Evolutionary conservation across 495 filamentous ascomycete genomes (phyloP), one percentile per base, ranked within the genome.

Genomic region (Corynascus novoguineensis): DNA sequence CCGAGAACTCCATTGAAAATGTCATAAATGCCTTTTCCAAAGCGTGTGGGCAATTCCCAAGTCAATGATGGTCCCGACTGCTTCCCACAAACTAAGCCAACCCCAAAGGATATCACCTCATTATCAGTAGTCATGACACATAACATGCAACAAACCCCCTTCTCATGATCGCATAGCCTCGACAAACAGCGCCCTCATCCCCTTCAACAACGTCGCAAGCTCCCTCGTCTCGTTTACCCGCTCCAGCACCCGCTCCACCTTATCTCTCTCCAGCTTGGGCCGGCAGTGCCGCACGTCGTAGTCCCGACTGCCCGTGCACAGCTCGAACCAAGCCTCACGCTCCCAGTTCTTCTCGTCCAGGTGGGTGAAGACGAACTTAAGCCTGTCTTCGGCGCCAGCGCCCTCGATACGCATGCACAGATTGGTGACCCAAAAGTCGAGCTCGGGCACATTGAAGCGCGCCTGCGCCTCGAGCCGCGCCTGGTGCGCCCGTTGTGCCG

Each of bases 341-440:
- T 88, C 88, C 88, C 90, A 93, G 63, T 93, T 85, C 60, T 83
- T 80, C 73, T 96, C 92, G 66, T 87, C 81, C 28, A 96, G 71
- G 70, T 95, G 87, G n/a, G 81, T 90, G 67, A 87, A 98, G 5
- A 91, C 81, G 75, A 98, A 95, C 71, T 92, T 95, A 59, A 98
- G 75, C 35, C 88, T 78, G 71, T 97, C 92, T 52, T 87, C 84
- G 49, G 80, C 78, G 0, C 92, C 92, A 0, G 87, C 87, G 4
- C 93, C 93, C 68, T 97, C 92, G 67, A 98, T 92, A 49, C 86
- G 77, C 74, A 97, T 64, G 56, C 92, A 87, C 58, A 98, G 75
- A 68, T 90, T 90, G 54, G 88, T 86, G 65, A 95, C 85, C 95
- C 95, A 98, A 70, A 98, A 97, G 37, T 90, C 86, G 37, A 97